Conservation (phyloP, 495 filamentous ascomycete genomes). For the Talaromyces wortmannii region DNA sequence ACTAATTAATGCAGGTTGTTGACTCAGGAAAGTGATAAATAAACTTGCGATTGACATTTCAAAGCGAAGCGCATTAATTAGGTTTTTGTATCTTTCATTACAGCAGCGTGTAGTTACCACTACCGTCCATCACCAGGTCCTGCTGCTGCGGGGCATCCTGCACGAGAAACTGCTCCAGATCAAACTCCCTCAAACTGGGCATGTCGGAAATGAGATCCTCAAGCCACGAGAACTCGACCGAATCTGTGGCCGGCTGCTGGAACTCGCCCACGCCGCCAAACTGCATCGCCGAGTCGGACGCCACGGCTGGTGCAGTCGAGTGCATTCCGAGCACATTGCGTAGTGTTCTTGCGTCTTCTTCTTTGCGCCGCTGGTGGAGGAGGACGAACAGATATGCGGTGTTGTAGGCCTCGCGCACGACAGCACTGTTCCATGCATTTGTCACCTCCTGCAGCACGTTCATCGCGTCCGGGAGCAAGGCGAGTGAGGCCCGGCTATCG, state of each 20-base stretch:
- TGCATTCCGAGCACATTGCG: constrained; percentile 17
- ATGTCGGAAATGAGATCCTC: constrained; percentile 39
- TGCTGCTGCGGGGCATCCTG: constrained; percentile 2
- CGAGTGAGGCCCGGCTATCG: constrained; percentile 34
- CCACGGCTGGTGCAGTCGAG: constrained; percentile 1
- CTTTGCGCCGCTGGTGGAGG: constrained; percentile 27
- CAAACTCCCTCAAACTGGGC: constrained; percentile 36
- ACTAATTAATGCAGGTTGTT: too few relatives aligned
- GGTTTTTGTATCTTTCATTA: too few relatives aligned
- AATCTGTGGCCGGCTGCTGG: constrained; percentile 9
- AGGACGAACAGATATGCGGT: constrained; percentile 34
- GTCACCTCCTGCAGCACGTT: constrained; percentile 33
- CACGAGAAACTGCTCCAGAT: constrained; percentile 29
- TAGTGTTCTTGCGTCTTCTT: constrained; percentile 31
- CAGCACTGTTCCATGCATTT: constrained; percentile 30
- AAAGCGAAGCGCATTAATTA: too few relatives aligned
- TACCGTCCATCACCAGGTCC: not conserved
- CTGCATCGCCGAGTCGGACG: not conserved
- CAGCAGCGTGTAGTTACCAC: not conserved
- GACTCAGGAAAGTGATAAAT: too few relatives aligned
- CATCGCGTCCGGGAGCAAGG: constrained; percentile 38
- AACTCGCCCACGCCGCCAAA: not conserved
- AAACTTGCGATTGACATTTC: too few relatives aligned
- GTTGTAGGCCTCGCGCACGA: constrained; percentile 39
- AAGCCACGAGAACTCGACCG: constrained; percentile 33